Conservation (phyloP, 208 protist species). For the Wallacemonas sp. region DNA sequence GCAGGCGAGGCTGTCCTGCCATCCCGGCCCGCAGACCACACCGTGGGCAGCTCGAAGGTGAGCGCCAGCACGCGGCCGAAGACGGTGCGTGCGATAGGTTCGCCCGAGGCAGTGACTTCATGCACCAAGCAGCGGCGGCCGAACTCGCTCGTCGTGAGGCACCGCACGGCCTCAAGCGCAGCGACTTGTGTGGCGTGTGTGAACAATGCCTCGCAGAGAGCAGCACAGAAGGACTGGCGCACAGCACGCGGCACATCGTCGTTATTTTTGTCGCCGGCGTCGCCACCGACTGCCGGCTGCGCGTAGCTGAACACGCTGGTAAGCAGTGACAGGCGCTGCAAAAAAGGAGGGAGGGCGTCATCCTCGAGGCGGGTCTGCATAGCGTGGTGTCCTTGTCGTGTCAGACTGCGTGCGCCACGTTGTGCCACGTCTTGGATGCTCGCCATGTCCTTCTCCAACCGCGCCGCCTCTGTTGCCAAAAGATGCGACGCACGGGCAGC, state of each 20-base stretch:
- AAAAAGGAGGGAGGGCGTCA: slow-evolving; percentile 31
- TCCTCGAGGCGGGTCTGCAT: slow-evolving; percentile 7
- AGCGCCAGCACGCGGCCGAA: slow-evolving; percentile 69
- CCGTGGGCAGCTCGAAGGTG: slow-evolving; percentile 38
- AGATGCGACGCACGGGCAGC: slow-evolving; percentile 16
- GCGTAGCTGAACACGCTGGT: slow-evolving; percentile 37
- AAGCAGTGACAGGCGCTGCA: slow-evolving; percentile 44
- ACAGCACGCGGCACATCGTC: slow-evolving; percentile 5
- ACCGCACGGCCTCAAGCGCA: slow-evolving; percentile 30
- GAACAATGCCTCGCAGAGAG: slow-evolving; percentile 40
- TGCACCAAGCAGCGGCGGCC: slow-evolving; percentile 57
- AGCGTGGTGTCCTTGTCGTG: not conserved
- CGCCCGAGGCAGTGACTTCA: slow-evolving; percentile 48
- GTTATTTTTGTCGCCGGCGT: too few species aligned
- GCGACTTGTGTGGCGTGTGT: slow-evolving; percentile 27
- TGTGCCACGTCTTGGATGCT: not conserved
- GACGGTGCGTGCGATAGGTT: slow-evolving; percentile 54
- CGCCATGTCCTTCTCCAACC: slow-evolving; percentile 4
- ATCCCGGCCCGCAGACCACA: too few species aligned
- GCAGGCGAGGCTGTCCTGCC: too few species aligned
- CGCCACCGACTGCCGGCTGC: slow-evolving; percentile 8
- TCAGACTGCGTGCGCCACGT: not conserved
- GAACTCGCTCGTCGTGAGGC: slow-evolving; percentile 36
- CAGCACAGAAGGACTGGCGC: slow-evolving; percentile 28
- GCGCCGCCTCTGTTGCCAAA: slow-evolving; percentile 9